Percentiles rank a stretch among this genome's conserved stretches.
Evolutionary conservation across 2,329 filamentous ascomycete genomes (phyloP).

Genomic region (Endoconidiophora polonica): DNA sequence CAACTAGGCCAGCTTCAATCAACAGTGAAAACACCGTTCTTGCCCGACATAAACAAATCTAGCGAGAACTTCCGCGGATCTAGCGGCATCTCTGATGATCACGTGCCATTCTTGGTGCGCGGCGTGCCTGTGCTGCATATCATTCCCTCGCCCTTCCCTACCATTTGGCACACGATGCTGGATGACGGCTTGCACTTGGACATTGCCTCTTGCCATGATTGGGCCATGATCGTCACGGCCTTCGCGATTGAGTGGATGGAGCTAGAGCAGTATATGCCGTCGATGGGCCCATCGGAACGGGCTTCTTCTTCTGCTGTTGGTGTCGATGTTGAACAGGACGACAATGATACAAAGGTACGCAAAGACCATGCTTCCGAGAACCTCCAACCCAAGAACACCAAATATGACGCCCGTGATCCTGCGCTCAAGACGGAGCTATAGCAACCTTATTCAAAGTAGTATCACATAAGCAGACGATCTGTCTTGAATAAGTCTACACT

Average conservation of each 20-base stretch:
- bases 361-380: slow-evolving; percentile 21
- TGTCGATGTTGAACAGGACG: slow-evolving; percentile 20
- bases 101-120: slow-evolving; percentile 72
- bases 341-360: slow-evolving; percentile 28
- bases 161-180: slow-evolving; percentile 69
- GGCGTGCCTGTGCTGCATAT: slow-evolving; percentile 83
- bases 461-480: too few relatives aligned
- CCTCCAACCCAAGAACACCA: background rate
- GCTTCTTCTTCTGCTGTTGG: too few relatives aligned
- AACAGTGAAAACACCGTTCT: slow-evolving; percentile 34
- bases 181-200: slow-evolving; percentile 81
- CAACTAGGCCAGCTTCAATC: slow-evolving; percentile 49
- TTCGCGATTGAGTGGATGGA: slow-evolving; percentile 92
- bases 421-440: too few relatives aligned
- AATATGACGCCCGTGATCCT: background rate
- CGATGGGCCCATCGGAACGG: slow-evolving; percentile 26
- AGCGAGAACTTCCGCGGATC: slow-evolving; percentile 31
- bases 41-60: slow-evolving; percentile 45
- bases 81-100: slow-evolving; percentile 58
- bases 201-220: slow-evolving; percentile 63
- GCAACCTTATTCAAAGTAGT: too few relatives aligned
- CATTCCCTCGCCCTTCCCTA: slow-evolving; percentile 69
- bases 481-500: too few relatives aligned
- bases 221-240: slow-evolving; percentile 66
- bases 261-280: slow-evolving; percentile 29